Conservation (phyloP, 1,284 basidiomycete species). For the Cutaneotrichosporon mucoides region DNA sequence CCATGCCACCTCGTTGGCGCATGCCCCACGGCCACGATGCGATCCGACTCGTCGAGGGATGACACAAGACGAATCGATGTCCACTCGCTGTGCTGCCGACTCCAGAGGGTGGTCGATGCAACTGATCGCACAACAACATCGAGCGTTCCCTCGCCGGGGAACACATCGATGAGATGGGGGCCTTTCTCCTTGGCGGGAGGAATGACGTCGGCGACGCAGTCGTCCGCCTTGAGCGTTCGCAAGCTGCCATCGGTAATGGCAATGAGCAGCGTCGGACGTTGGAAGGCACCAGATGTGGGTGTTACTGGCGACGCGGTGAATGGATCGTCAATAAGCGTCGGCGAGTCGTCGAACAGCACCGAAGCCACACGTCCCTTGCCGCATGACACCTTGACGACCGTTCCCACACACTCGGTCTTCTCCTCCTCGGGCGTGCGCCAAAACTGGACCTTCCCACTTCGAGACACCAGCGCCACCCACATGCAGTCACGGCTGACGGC, state of each 20-base stretch:
- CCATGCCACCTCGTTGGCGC: constrained; percentile 11
- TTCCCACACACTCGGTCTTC: constrained; percentile 8
- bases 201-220: constrained; percentile 10
- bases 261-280: constrained; percentile 13
- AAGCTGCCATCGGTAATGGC: constrained; percentile 15
- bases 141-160: constrained; percentile 1
- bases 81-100: constrained; percentile 18
- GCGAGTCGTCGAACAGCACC: constrained; percentile 13
- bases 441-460: constrained; percentile 8
- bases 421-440: constrained; percentile 16
- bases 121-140: constrained; percentile 7
- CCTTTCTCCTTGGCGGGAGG: constrained; percentile 2
- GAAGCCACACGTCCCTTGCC: neutral
- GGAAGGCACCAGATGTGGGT: neutral
- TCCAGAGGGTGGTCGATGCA: constrained; percentile 11
- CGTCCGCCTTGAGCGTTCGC: constrained; percentile 5
- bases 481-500: constrained; percentile 15
- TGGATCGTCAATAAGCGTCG: constrained; percentile 11
- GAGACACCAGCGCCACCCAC: constrained; percentile 13
- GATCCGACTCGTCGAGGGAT: constrained; percentile 14
- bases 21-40: constrained; percentile 12
- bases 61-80: constrained; percentile 6
- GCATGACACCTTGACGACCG: neutral
- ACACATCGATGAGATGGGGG: constrained; percentile 7
- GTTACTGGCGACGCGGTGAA: constrained; percentile 13